phyloP scores from a whole-genome alignment of 345 rosid genomes.

The Arabidopsis thaliana region TAIR10.1 NC_003071.7:14981001-14981500 shows the following conservation, averaged over 20 bases:
- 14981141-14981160: conserved; percentile 11
- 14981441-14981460: conserved; percentile 94
- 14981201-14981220: conserved; percentile 15
- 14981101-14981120: conserved; percentile 65
- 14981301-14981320: not conserved
- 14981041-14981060: conserved; percentile 68
- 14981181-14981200: not conserved
- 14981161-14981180: not conserved
- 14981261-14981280: not conserved
- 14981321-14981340: not conserved
- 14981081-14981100: conserved; percentile 66
- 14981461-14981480: conserved; percentile 91
- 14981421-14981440: conserved; percentile 92
- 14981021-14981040: conserved; percentile 13
- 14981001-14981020: not conserved
- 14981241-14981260: not conserved
- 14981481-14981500: conserved; percentile 97
- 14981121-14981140: conserved; percentile 64
- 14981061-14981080: conserved; percentile 64
- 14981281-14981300: conserved; percentile 8
- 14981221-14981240: not conserved
- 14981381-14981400: conserved; percentile 73
- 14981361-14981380: not conserved
- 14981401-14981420: conserved; percentile 98
- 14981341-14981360: not conserved